Evolutionary conservation across 352 stramenopile genomes (phyloP), one percentile per base, ranked within the genome.

Genomic region (Pythium rhizo-oryzae): DNA sequence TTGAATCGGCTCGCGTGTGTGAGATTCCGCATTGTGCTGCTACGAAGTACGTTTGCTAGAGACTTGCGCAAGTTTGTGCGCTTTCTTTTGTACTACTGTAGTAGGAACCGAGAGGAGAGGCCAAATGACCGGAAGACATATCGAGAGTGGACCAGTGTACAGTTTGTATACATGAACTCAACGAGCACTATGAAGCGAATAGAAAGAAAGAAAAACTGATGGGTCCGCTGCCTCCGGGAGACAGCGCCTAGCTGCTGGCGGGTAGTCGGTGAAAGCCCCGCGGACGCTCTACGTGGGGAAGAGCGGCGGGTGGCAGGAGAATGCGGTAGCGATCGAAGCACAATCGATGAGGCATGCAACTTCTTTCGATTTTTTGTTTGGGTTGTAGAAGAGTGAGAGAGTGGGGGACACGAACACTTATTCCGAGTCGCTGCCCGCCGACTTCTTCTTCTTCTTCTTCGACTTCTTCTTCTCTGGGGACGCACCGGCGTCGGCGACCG

Each of bases 381-480:
- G 15, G 25, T 5, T 23, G 4, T 53, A 18, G 44, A 15, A 49
- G 2, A 49, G 37, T 16, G 41, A 24, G 35, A 43, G 23, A 53
- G 25, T 15, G 28, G 28, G 28, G 28, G 46, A 30, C n/a, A 25
- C 12, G 44, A 16, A n/a, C 39, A 59, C 59, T 69, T 91, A 93
- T 81, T 91, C 82, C 79, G 73, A 86, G 78, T 93, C 82, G 67
- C 76, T 90, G 54, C 74, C 72, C 51, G 87, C 77, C 73, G 81
- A 78, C 78, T 87, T 81, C 71, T 92, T 92, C 78, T 93, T 94
- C 76, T 91, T 93, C 81, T 94, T 96, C 80, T 94, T 94, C 73
- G 93, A 94, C 33, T 76, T 93, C 71, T 94, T 96, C 82, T 94
- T 94, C 60, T 94, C 84, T 0, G 84, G 88, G 25, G 85, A 90